These are phyloP conservation scores for Lactarius hengduanensis DNA, from an alignment of 768 basidiomycete genomes.

Conservation along the genomic window DNA sequence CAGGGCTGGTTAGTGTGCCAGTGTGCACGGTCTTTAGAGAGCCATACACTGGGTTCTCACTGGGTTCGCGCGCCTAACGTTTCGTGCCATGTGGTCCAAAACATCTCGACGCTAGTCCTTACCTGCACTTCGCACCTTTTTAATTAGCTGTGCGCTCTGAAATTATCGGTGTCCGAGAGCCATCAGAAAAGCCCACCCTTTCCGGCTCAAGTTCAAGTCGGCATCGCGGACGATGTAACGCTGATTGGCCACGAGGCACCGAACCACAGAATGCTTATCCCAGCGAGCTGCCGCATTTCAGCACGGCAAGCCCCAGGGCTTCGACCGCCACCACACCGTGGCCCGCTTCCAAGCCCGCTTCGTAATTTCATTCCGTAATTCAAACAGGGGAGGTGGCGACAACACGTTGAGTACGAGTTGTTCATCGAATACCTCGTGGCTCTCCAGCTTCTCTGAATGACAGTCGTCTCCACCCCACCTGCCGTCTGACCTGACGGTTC, in stretches of 20 bases:
- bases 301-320: constrained; percentile 1
- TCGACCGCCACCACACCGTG: background rate
- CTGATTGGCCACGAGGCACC: constrained; percentile 8
- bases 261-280: constrained; percentile 4
- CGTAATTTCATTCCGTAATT: background rate
- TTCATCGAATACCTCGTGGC: background rate
- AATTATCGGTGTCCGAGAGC: background rate
- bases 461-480: background rate
- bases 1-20: background rate
- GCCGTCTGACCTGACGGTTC: background rate
- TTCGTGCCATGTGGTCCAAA: background rate
- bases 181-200: background rate
- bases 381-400: background rate
- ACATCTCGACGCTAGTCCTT: background rate
- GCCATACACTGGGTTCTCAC: background rate
- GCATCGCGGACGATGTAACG: background rate
- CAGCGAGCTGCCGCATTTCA: constrained; percentile 8
- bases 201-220: background rate
- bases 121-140: background rate
- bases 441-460: background rate
- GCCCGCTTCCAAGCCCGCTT: no score
- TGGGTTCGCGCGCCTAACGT: background rate
- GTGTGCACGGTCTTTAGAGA: background rate
- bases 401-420: background rate
- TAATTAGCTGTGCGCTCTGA: background rate